Base-by-base conservation (phyloP, 23 red algal species). In the Cyanidiococcus yangmingshanensis region DNA sequence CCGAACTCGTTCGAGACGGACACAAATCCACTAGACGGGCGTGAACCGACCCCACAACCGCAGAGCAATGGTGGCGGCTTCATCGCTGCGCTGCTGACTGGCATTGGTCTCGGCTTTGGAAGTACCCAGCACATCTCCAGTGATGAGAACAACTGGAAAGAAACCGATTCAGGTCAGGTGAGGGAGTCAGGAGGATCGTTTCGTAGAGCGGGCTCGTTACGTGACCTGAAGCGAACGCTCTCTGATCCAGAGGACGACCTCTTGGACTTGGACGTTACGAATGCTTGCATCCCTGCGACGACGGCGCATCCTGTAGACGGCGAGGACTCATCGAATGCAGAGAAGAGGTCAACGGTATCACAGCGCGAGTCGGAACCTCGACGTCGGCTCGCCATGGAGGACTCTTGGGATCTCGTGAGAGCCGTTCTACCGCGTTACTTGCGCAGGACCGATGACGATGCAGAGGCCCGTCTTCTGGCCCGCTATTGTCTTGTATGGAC, bases 331-430 rank as follows among this genome's bases (percentile, higher is more conserved):
- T 57, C 50, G 16, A n/a, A n/a, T n/a, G 50, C 50, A 15, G 50
- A 57, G 50, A n/a, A 15, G 16, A 16, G 15, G 16, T 16, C n/a
- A 15, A n/a, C 50, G 16, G 50, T n/a, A n/a, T 15, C 50, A n/a
- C 16, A 16, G 50, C 21, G 3, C 32, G 63, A 35, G 7, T 7
- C 21, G 63, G 63, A 35, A 12, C n/a, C n/a, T 2, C 7, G 63
- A 7, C 63, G 63, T 7, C 63, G 63, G 15, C 63, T 25, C 12
- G 63, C 7, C 63, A 7, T 71, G 12, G 63, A 71, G n/a, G 63
- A 71, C n/a, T 35, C 63, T 12, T 71, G 63, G 63, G n/a, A 71
- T 12, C n/a, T 71, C n/a, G 63, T 71, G n/a, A 7, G 32, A 71
- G 63, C 63, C 16, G 63, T 71, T 35, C 12, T 71, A 3, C 63